These are phyloP conservation scores for Sphenostylis stenocarpa DNA, from an alignment of 306 rosid species.

Conservation along the genomic window DNA sequence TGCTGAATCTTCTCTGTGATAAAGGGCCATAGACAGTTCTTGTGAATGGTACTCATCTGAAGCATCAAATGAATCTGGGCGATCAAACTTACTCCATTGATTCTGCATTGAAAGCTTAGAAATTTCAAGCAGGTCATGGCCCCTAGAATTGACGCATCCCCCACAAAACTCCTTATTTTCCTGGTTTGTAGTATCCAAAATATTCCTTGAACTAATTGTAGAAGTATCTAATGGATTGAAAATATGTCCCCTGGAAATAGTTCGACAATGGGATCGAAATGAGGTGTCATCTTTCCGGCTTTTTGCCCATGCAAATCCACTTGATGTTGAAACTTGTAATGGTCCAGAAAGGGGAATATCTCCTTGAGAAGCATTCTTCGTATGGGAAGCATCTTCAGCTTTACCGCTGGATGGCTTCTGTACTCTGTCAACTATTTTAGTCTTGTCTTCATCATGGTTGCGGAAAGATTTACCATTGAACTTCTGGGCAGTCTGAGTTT, in stretches of 20 bases:
- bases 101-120: conserved; percentile 66
- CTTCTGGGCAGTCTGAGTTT: conserved; percentile 47
- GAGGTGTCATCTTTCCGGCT: conserved; percentile 65
- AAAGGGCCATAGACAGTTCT: conserved; percentile 65
- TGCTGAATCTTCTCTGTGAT: conserved; percentile 63
- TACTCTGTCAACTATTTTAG: conserved; percentile 32
- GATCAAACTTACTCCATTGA: conserved; percentile 79
- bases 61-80: conserved; percentile 84
- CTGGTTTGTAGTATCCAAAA: conserved; percentile 49
- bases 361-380: conserved; percentile 85
- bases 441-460: conserved; percentile 47
- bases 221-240: conserved; percentile 56
- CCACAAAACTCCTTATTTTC: conserved; percentile 54
- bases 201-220: conserved; percentile 49
- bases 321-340: conserved; percentile 84
- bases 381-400: conserved; percentile 66
- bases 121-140: conserved; percentile 51
- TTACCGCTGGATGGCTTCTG: conserved; percentile 53
- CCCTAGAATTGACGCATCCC: conserved; percentile 47
- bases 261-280: conserved; percentile 60
- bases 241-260: conserved; percentile 71
- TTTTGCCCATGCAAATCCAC: conserved; percentile 97
- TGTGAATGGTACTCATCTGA: conserved; percentile 87
- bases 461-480: conserved; percentile 45
- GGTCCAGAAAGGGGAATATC: conserved; percentile 90